Base-by-base conservation (phyloP, 1,284 basidiomycete species). In the Grifola frondosa region DNA sequence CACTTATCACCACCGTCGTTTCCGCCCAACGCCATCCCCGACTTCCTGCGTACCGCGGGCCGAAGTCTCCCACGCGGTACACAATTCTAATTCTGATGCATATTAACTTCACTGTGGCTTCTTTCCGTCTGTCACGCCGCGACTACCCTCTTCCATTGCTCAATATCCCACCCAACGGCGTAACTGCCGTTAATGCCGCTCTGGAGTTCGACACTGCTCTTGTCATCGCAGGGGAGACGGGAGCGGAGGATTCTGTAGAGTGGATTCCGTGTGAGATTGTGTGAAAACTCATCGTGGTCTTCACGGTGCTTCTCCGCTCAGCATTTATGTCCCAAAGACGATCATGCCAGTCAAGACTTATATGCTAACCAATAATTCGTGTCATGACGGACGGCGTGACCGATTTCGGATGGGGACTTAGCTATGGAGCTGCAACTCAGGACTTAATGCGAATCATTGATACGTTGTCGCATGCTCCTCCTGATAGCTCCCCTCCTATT, bases 311-410 rank as follows among this genome's bases (percentile, higher is more conserved):
- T 63, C 70, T 4, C 72, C 80, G 9, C 78, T 95, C 40, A 68
- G 71, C 5, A 68, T 97, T 17, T 62, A 73, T 28, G 77, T 97
- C 23, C 92, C 93, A 1, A 97, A 96, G 64, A 94, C 93, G 1
- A 86, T 94, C 44, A 96, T 96, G 89, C 89, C 95, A 0, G 87
- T 95, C 57, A 98, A 98, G 67, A 89, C 85, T 19, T 98, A 96
- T 61, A 91, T 91, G 3, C 77, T n/a, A 80, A 30, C 88, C 94
- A 4, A 68, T 70, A 21, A 74, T 98, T 53, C 74, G 77, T 17
- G 76, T 96, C 23, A 69, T 73, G 17, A 81, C 88, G 1, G 70
- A n/a, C 9, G 75, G 73, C 23, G 77, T 86, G 5, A 91, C 91
- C 1, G 80, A 84, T 39, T 77, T 97, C 43, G 81, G 86, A 5